Conservation (phyloP, 2,329 filamentous ascomycete species). For the Myriangium duriaei region DNA sequence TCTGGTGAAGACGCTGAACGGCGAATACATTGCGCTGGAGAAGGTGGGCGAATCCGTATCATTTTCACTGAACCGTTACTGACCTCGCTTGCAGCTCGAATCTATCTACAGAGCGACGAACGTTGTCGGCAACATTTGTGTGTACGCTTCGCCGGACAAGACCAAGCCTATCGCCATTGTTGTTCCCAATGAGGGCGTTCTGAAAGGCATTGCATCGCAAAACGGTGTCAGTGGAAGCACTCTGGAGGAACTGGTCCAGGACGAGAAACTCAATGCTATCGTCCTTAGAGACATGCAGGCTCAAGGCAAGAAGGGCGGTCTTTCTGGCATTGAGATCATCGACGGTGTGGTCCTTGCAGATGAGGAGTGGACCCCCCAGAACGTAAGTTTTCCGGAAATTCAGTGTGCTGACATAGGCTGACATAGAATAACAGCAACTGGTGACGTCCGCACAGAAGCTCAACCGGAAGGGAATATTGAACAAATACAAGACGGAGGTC, state of each 20-base stretch:
- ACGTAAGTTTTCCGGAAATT: slow-evolving; percentile 45
- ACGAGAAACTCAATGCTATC: slow-evolving; percentile 50
- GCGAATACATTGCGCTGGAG: slow-evolving; percentile 94
- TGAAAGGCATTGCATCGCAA: slow-evolving; percentile 43
- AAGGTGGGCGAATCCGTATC: slow-evolving; percentile 33
- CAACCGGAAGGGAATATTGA: slow-evolving; percentile 37
- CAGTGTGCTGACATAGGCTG: no score
- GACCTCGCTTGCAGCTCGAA: slow-evolving; percentile 50
- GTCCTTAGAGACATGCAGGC: slow-evolving; percentile 60
- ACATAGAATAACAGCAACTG: slow-evolving; percentile 35
- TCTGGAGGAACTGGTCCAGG: slow-evolving; percentile 55
- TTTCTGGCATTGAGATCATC: slow-evolving; percentile 61
- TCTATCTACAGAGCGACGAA: slow-evolving; percentile 71
- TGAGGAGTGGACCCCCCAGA: slow-evolving; percentile 79
- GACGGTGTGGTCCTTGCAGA: slow-evolving; percentile 65
- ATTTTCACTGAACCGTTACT: background rate
- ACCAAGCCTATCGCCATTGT: slow-evolving; percentile 74
- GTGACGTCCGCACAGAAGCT: slow-evolving; percentile 42
- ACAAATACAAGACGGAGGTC: slow-evolving; percentile 40
- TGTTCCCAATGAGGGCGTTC: slow-evolving; percentile 44
- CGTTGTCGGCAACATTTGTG: slow-evolving; percentile 76
- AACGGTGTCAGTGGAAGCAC: slow-evolving; percentile 50
- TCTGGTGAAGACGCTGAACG: slow-evolving; percentile 85
- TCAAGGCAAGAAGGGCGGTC: slow-evolving; percentile 51
- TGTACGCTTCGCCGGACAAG: slow-evolving; percentile 65